Evolutionary conservation across 768 basidiomycete species (phyloP).

Genomic region (Ramaria rubella): DNA sequence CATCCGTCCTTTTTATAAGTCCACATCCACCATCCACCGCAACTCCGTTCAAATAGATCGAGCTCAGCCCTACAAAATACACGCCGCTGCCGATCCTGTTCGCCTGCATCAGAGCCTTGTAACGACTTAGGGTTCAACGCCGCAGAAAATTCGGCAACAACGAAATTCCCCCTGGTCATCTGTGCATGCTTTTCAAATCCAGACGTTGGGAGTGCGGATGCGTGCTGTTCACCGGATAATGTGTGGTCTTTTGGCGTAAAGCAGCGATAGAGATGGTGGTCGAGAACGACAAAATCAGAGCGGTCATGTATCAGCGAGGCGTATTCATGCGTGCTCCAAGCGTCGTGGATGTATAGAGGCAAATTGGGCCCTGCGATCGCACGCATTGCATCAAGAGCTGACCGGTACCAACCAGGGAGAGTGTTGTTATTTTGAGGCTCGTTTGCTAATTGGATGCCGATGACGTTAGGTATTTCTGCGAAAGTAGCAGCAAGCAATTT

Average conservation of each 20-base stretch:
- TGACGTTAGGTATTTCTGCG: slow-evolving; percentile 33
- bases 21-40: slow-evolving; percentile 82
- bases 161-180: slow-evolving; percentile 41
- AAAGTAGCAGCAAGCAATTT: slow-evolving; percentile 37
- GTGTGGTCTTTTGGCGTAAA: slow-evolving; percentile 56
- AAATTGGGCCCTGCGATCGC: slow-evolving; percentile 40
- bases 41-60: slow-evolving; percentile 51
- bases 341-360: slow-evolving; percentile 70
- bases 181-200: slow-evolving; percentile 35
- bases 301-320: slow-evolving; percentile 38
- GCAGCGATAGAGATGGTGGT: slow-evolving; percentile 82
- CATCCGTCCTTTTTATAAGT: slow-evolving; percentile 68
- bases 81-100: slow-evolving; percentile 37
- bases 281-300: slow-evolving; percentile 49
- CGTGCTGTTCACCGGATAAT: slow-evolving; percentile 50
- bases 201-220: slow-evolving; percentile 35
- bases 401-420: slow-evolving; percentile 58
- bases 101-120: slow-evolving; percentile 34
- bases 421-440: slow-evolving; percentile 46
- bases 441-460: slow-evolving; percentile 55
- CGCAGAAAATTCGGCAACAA: slow-evolving; percentile 78
- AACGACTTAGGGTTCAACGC: slow-evolving; percentile 63
- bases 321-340: slow-evolving; percentile 66
- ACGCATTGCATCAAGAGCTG: slow-evolving; percentile 48
- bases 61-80: slow-evolving; percentile 60